phyloP scores from a whole-genome alignment of 1,284 basidiomycete species.

The Entoloma clypeatum region DNA sequence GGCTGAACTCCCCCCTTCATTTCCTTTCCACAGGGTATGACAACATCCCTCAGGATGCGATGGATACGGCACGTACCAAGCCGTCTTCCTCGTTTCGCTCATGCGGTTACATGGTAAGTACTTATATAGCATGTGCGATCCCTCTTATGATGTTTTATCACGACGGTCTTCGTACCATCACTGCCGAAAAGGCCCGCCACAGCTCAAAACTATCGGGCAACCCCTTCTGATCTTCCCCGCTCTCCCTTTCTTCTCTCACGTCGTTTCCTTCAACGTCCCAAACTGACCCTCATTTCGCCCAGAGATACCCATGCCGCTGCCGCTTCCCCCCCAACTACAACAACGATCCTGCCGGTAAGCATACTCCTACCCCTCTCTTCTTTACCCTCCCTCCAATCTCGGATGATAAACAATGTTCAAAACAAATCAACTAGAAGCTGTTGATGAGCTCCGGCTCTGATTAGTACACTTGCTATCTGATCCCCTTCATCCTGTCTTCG shows the following conservation, averaged over 20 bases:
- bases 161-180: conserved; percentile 83
- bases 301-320: background rate
- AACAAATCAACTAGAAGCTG: conserved; percentile 82
- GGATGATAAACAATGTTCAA: conserved; percentile 33
- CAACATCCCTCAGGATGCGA: no score
- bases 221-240: conserved; percentile 55
- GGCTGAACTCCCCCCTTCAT: background rate
- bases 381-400: conserved; percentile 8
- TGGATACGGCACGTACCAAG: no score
- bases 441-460: conserved; percentile 71
- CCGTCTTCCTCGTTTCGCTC: background rate
- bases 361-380: background rate
- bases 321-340: background rate
- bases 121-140: background rate
- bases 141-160: conserved; percentile 51
- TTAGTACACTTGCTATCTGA: conserved; percentile 36
- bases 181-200: conserved; percentile 88
- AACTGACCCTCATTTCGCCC: background rate
- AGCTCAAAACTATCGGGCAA: conserved; percentile 80
- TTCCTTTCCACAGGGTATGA: no score
- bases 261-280: conserved; percentile 2
- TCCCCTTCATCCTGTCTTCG: conserved; percentile 5
- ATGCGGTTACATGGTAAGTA: conserved; percentile 21
- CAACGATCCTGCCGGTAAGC: conserved; percentile 18
- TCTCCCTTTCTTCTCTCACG: background rate